A percentile compares a stretch with the other conserved stretches of the same genome.
phyloP scores from a whole-genome alignment of 371 early-diverging fungal species.

The Coemansia sp. region DNA sequence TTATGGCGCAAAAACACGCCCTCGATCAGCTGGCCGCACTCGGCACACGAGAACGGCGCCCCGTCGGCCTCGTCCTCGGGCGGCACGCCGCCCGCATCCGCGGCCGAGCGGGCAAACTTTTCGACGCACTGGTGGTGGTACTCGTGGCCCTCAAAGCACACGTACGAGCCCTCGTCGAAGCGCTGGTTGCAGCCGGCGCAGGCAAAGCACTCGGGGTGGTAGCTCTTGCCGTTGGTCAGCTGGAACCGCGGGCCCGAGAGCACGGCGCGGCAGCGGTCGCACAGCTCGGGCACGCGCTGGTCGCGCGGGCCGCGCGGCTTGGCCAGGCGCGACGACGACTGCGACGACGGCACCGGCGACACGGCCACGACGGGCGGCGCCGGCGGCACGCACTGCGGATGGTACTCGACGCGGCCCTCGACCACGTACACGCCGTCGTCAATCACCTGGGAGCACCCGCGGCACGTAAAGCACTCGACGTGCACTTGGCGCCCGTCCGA shows the following conservation, averaged over 20 bases:
- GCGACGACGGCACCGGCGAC: constrained; percentile 40
- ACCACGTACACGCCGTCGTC: constrained; percentile 54
- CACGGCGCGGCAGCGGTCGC: constrained; percentile 54
- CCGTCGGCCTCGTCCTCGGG: constrained; percentile 17
- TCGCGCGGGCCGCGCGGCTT: constrained; percentile 36
- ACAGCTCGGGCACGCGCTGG: constrained; percentile 46
- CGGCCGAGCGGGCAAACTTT: constrained; percentile 5
- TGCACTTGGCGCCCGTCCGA: constrained; percentile 53
- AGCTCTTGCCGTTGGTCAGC: constrained; percentile 59
- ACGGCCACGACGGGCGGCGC: constrained; percentile 49
- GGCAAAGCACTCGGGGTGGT: constrained; percentile 69
- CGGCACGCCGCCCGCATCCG: not conserved
- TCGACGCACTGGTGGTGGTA: constrained; percentile 53
- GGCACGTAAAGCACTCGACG: constrained; percentile 52
- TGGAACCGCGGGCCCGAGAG: constrained; percentile 57
- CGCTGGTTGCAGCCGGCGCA: constrained; percentile 65
- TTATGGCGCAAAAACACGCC: constrained; percentile 60
- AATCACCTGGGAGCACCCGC: constrained; percentile 43
- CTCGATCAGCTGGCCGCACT: constrained; percentile 54
- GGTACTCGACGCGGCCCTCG: constrained; percentile 46
- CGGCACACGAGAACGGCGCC: constrained; percentile 50
- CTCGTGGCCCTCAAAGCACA: constrained; percentile 55
- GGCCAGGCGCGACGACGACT: constrained; percentile 11
- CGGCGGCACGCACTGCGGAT: constrained; percentile 51
- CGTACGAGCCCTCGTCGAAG: constrained; percentile 63